Base-by-base conservation (phyloP, 257 asterid species). In the Avicennia marina region DNA sequence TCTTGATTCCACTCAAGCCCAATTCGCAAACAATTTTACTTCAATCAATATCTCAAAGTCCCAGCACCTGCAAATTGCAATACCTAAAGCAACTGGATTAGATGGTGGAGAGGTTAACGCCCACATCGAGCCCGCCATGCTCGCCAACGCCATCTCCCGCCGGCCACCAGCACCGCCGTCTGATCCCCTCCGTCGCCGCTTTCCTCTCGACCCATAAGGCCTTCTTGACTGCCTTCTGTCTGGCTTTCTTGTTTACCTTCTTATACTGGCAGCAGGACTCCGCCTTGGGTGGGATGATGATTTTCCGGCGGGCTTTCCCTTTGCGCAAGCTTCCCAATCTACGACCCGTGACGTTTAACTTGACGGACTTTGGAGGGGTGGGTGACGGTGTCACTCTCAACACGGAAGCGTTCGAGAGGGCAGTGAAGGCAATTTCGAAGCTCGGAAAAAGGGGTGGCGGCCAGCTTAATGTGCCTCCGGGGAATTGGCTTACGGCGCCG, bases 401-500 rank as follows among this genome's bases (percentile, higher is more conserved):
- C 54, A 85, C 95, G 51, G 81, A 38, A 42, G 93, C 96, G 58
- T 88, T 85, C 62, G 89, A 80, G 72, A 71, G 41, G 70, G 93
- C 95, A 52, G 78, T 87, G 5, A 19, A 36, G 53, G 90, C 85
- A 1, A 81, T 88, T 38, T 77, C 93, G 12, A 80, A 73, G 71
- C 74, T 82, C 11, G 64, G 90, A 42, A 72, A 62, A 34, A 65
- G 61, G 67, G 96, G 96, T 1, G 95, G 96, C 20, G 95, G 88
- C 0, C 95, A 85, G 88, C 86, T 88, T 3, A 75, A 80, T 65
- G 95, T 85, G 59, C 90, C 93, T 32, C 80, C 83, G 25, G 96
- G 96, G 16, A 33, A 58, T 63, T 88, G 96, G 95, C 75, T 88
- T 0, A 85, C 96, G 57, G 96, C 86, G 48, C 95, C 96, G 55